A percentile compares a stretch with the other conserved stretches of the same genome.
These are phyloP conservation scores for Eragrostis curvula DNA, from an alignment of 176 grass and related monocot genomes.

Conservation along the genomic window DNA sequence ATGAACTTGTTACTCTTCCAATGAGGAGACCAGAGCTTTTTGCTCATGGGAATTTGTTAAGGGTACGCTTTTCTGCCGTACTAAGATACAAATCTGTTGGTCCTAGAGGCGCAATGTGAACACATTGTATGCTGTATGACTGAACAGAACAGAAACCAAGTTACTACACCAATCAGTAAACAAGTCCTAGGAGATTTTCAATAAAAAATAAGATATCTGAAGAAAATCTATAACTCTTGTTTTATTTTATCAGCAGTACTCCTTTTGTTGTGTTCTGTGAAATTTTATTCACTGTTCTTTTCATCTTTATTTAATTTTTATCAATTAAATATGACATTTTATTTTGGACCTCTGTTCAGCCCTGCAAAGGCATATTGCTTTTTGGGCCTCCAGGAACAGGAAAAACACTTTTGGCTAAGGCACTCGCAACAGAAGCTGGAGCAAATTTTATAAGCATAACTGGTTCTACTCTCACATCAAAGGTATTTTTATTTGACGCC, in stretches of 20 bases:
- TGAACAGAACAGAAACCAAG: not conserved
- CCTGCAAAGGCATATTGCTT: conserved; percentile 96
- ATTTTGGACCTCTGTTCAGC: conserved; percentile 55
- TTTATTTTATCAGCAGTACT: conserved; percentile 17
- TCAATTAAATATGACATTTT: not conserved
- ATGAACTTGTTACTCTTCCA: conserved; percentile 94
- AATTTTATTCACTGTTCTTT: conserved; percentile 8
- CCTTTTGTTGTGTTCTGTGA: not conserved
- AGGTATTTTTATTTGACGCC: conserved; percentile 54
- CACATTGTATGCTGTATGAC: not conserved
- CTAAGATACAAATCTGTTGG: not conserved
- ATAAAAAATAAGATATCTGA: conserved; percentile 6
- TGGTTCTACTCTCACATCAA: conserved; percentile 89
- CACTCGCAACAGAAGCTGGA: conserved; percentile 97
- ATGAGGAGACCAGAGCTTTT: conserved; percentile 99
- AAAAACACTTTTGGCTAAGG: conserved; percentile 97
- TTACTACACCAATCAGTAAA: conserved; percentile 17
- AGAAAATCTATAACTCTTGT: not conserved
- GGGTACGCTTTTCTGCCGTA: conserved; percentile 52
- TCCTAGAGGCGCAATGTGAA: not conserved
- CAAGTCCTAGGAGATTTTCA: not conserved
- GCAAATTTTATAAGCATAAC: conserved; percentile 96
- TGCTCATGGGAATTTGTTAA: conserved; percentile 85
- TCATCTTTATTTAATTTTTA: conserved; percentile 19
- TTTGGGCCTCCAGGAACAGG: conserved; percentile 98